Conservation (phyloP, 768 basidiomycete genomes). For the Clathrus columnatus region DNA sequence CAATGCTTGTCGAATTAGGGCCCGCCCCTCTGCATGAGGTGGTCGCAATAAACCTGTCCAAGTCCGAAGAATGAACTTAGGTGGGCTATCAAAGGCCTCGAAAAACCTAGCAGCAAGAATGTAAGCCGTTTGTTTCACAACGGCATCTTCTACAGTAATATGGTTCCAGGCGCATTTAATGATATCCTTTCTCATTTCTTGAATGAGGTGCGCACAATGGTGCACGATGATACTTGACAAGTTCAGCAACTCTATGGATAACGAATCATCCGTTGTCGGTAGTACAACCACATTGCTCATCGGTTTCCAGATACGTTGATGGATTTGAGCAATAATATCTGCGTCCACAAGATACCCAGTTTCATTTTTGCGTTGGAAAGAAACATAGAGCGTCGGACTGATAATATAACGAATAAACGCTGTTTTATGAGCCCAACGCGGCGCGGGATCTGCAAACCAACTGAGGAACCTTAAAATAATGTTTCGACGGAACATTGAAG, state of each 20-base stretch:
- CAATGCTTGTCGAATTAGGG: conserved; percentile 75
- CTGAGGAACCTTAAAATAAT: conserved; percentile 76
- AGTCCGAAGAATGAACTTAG: conserved; percentile 83
- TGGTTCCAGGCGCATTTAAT: conserved; percentile 91
- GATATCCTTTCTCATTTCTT: conserved; percentile 80
- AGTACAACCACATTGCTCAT: conserved; percentile 49
- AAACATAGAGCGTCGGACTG: conserved; percentile 76
- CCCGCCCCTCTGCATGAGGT: conserved; percentile 68
- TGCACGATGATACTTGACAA: conserved; percentile 85
- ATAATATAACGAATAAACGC: conserved; percentile 74
- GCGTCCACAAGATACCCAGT: conserved; percentile 50
- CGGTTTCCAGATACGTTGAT: conserved; percentile 74
- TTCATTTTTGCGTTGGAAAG: conserved; percentile 52
- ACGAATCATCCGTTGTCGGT: conserved; percentile 64
- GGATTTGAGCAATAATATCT: conserved; percentile 61
- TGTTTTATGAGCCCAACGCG: conserved; percentile 70
- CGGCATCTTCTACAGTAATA: conserved; percentile 71
- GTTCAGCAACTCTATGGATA: conserved; percentile 86
- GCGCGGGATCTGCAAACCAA: conserved; percentile 63
- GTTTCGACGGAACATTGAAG: conserved; percentile 64
- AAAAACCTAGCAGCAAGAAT: conserved; percentile 89
- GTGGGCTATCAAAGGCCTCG: conserved; percentile 76
- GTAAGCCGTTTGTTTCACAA: conserved; percentile 89
- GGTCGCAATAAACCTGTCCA: conserved; percentile 86
- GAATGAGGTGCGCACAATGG: conserved; percentile 69